Conservation (phyloP, 192 early-diverging fungal species). For the Coemansia sp. region DNA sequence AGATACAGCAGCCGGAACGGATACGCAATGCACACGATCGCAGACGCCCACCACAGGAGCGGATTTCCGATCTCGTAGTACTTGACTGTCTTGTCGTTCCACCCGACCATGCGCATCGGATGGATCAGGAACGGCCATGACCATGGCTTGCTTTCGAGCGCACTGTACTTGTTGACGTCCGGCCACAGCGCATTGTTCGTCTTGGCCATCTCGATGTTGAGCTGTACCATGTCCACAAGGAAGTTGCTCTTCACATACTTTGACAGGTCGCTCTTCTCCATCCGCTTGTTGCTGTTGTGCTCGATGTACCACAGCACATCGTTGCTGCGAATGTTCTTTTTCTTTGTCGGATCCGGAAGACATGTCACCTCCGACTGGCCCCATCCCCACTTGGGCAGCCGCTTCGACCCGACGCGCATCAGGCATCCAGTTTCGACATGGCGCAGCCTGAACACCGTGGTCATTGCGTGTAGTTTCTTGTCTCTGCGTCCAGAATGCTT, state of each 20-base stretch:
- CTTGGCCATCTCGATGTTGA: conserved; percentile 54
- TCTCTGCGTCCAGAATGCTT: conserved; percentile 46
- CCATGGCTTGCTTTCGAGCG: conserved; percentile 63
- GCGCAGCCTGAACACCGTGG: conserved; percentile 69
- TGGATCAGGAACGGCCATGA: conserved; percentile 86
- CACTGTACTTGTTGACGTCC: conserved; percentile 55
- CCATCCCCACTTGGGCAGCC: conserved; percentile 88
- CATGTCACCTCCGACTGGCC: conserved; percentile 90
- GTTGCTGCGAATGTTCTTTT: conserved; percentile 54
- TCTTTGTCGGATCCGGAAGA: conserved; percentile 82
- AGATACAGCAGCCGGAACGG: conserved; percentile 33
- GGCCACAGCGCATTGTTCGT: conserved; percentile 54
- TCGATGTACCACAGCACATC: conserved; percentile 59
- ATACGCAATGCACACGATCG: conserved; percentile 40
- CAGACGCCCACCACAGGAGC: conserved; percentile 79
- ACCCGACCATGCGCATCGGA: conserved; percentile 89
- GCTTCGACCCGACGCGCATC: conserved; percentile 66
- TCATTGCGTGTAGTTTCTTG: conserved; percentile 59
- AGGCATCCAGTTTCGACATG: conserved; percentile 77
- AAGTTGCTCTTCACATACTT: conserved; percentile 38
- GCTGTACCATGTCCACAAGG: conserved; percentile 41
- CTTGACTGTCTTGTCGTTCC: conserved; percentile 67
- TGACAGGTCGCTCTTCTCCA: conserved; percentile 42
- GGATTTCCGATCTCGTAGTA: conserved; percentile 93
- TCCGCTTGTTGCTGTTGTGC: conserved; percentile 38